Base-by-base conservation (phyloP, 176 grass and related monocot species). In the Avena atlantica region DNA sequence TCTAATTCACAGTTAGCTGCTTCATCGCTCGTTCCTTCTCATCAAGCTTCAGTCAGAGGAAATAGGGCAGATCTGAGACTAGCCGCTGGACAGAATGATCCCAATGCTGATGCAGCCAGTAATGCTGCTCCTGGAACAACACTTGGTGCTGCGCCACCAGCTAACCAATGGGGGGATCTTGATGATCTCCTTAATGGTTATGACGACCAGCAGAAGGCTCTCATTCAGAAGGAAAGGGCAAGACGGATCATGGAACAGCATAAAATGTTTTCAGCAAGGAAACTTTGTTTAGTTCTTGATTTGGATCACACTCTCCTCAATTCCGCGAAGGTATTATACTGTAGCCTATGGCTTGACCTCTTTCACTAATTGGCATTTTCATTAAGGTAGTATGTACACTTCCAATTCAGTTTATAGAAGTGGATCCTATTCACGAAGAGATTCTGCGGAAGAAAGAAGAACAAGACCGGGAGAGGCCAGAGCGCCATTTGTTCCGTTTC, bases 281-380 rank as follows among this genome's bases (percentile, higher is more conserved):
- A 99, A 58, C 90, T 99, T 84, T 94, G 94, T 74, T 90, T 99
- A 84, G 97, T 99, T 36, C 94, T 99, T 90, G 97, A 99, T 88
- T 90, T 99, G 77, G 97, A 99, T 87, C 97, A 99, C 74, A 99
- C 97, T 3, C 92, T 99, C 10, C 94, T 99, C 79, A 99, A 99
- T 86, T 99, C 97, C 36, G 94, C 94, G 5, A 99, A 96, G 94
- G 97, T 99, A 93, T 79, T 89, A 73, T 47, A 36, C 37, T 63
- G 84, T 57, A 59, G 65, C 59, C 58, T 76, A 71, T 68, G 27
- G n/a, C 19, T 72, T 23, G 29, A 49, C 55, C 83, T 86, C 53
- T 49, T 81, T 83, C 57, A 79, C 55, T 44, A 9, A 86, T 81
- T 89, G 12, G 60, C 20, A 82, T 69, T 16, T 76, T 7, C 60